Evolutionary conservation across 2,329 filamentous ascomycete genomes (phyloP).

Genomic region (Lachnellula subtilissima): DNA sequence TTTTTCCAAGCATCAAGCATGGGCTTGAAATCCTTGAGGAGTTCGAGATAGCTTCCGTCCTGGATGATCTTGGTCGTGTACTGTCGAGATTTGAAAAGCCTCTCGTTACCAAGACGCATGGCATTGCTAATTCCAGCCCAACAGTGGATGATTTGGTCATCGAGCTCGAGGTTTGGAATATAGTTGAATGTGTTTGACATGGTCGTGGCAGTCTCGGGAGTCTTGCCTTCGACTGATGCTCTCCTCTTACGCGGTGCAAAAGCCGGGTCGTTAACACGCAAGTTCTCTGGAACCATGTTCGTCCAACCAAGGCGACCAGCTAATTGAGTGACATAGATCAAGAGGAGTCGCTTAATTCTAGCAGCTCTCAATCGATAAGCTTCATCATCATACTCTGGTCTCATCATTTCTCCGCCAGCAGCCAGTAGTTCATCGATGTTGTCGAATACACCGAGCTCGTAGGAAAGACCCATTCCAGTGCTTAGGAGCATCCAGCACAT

Average conservation of each 20-base stretch:
- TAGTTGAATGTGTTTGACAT: slow-evolving; percentile 58
- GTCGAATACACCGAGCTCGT: slow-evolving; percentile 94
- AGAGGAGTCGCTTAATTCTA: slow-evolving; percentile 77
- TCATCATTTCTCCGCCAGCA: slow-evolving; percentile 52
- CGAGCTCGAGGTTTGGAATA: slow-evolving; percentile 60
- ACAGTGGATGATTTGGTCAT: slow-evolving; percentile 72
- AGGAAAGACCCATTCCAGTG: slow-evolving; percentile 82
- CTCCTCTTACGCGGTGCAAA: slow-evolving; percentile 39
- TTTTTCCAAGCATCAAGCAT: slow-evolving; percentile 73
- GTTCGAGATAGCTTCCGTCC: slow-evolving; percentile 74
- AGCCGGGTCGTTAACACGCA: slow-evolving; percentile 54
- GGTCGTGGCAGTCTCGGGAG: slow-evolving; percentile 53
- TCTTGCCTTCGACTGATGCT: slow-evolving; percentile 49
- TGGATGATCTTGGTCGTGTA: slow-evolving; percentile 87
- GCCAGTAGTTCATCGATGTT: slow-evolving; percentile 69
- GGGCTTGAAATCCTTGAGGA: slow-evolving; percentile 76
- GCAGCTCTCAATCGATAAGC: slow-evolving; percentile 70
- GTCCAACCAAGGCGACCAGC: slow-evolving; percentile 88
- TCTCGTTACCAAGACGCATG: slow-evolving; percentile 86
- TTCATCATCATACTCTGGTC: slow-evolving; percentile 68
- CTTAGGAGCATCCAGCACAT: slow-evolving; percentile 98
- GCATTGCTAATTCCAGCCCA: slow-evolving; percentile 92
- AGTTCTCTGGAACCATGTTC: slow-evolving; percentile 77
- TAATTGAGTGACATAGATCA: slow-evolving; percentile 92
- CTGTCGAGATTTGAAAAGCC: slow-evolving; percentile 79